Percentiles rank a stretch among this genome's conserved stretches.
Evolutionary conservation across 495 filamentous ascomycete species (phyloP).

Genomic region (Thermothielavioides terrestris): DNA sequence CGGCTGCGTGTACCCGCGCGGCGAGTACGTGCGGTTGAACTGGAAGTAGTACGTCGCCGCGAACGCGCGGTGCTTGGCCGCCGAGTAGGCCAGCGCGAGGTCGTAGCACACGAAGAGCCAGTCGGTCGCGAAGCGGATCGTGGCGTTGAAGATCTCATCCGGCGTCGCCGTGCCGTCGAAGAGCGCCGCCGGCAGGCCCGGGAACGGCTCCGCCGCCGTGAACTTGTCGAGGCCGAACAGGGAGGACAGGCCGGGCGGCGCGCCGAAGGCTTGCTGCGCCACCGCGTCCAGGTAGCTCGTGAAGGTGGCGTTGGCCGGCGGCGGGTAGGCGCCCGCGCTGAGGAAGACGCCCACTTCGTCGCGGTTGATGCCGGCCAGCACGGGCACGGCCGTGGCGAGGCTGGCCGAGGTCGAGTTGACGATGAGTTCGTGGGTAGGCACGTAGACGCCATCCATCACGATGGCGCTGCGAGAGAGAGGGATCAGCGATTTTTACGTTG

Average conservation of each 20-base stretch:
- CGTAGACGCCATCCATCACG: constrained; percentile 32
- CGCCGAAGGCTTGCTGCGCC: constrained; percentile 5
- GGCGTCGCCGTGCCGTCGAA: constrained; percentile 14
- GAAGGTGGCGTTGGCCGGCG: constrained; percentile 9
- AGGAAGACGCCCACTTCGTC: constrained; percentile 33
- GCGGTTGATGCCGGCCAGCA: constrained; percentile 35
- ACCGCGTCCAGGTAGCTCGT: constrained; percentile 13
- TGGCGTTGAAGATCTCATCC: constrained; percentile 12
- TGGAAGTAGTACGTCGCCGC: constrained; percentile 26
- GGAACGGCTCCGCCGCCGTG: background rate
- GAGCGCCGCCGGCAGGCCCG: background rate
- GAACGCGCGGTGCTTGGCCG: constrained; percentile 23
- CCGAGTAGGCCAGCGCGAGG: constrained; percentile 30
- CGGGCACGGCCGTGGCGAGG: constrained; percentile 15
- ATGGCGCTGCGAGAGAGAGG: constrained; percentile 6
- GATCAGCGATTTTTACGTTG: background rate
- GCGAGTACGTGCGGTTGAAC: constrained; percentile 41
- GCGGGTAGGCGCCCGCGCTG: constrained; percentile 14
- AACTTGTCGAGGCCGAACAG: constrained; percentile 4
- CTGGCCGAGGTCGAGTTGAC: constrained; percentile 18
- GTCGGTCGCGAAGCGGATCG: constrained; percentile 28
- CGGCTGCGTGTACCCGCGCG: constrained; percentile 29
- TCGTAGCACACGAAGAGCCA: constrained; percentile 31
- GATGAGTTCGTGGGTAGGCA: constrained; percentile 20
- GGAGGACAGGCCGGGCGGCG: constrained; percentile 16